A percentile compares a stretch with the other conserved stretches of the same genome.
These are phyloP conservation scores for Triticum urartu DNA, from an alignment of 176 grass and related monocot species.

Conservation along the genomic window DNA sequence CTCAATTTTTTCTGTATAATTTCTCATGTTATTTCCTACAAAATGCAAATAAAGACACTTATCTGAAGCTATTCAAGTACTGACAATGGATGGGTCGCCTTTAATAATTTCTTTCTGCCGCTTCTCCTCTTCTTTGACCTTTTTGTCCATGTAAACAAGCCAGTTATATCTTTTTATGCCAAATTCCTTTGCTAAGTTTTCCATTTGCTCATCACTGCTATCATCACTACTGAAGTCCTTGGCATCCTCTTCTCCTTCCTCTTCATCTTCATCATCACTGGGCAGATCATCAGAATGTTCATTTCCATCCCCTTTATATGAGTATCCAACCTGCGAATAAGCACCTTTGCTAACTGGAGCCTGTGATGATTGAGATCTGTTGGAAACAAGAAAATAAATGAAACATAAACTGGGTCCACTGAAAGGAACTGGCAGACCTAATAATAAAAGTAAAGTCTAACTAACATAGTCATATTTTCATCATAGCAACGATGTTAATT, in stretches of 20 bases:
- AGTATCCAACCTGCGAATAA: constrained; percentile 97
- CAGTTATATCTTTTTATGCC: constrained; percentile 95
- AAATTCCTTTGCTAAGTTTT: constrained; percentile 94
- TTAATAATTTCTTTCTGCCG: constrained; percentile 90
- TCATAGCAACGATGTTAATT: neutral
- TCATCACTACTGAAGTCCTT: constrained; percentile 98
- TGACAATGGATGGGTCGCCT: constrained; percentile 94
- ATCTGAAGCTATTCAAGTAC: constrained; percentile 27
- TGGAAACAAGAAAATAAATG: constrained; percentile 18
- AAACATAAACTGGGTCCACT: neutral
- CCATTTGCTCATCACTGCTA: constrained; percentile 92
- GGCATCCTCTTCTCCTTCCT: constrained; percentile 71
- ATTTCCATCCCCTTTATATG: constrained; percentile 70
- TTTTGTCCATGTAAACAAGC: constrained; percentile 99
- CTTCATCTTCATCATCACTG: constrained; percentile 82
- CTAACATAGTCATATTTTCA: neutral
- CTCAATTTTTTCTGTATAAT: constrained; percentile 85
- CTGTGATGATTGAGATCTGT: constrained; percentile 75
- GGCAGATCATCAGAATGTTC: constrained; percentile 68
- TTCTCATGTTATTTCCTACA: constrained; percentile 34
- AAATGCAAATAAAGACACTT: constrained; percentile 1
- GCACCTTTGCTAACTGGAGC: constrained; percentile 77
- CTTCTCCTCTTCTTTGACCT: constrained; percentile 91
- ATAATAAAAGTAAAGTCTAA: constrained; percentile 1
- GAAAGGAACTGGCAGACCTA: constrained; percentile 15